phyloP scores from a whole-genome alignment of 371 early-diverging fungal genomes.

The Rhizomucor miehei region DNA sequence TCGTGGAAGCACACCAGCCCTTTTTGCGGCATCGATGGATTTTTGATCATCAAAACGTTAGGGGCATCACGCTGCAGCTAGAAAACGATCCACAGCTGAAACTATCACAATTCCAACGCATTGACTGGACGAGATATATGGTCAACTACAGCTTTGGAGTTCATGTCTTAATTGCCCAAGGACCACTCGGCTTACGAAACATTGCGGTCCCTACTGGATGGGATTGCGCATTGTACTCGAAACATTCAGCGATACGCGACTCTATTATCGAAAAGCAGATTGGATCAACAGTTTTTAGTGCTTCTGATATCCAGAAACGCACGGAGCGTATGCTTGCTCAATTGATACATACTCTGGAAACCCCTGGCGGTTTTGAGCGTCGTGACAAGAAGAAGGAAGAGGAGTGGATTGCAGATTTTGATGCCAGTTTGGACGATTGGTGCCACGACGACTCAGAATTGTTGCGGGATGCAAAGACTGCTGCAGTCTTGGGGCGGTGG shows the following conservation, averaged over 20 bases:
- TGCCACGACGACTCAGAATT: conserved; percentile 48
- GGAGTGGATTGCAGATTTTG: conserved; percentile 50
- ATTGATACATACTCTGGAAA: conserved; percentile 34
- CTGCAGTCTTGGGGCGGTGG: conserved; percentile 40
- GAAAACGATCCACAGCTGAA: conserved; percentile 22
- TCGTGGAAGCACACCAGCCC: conserved; percentile 33
- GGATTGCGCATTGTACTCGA: conserved; percentile 43
- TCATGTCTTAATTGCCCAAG: conserved; percentile 36
- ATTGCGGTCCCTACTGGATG: conserved; percentile 35
- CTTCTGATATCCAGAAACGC: conserved; percentile 44
- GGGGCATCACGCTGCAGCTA: conserved; percentile 17
- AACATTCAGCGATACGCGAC: conserved; percentile 20
- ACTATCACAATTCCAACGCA: conserved; percentile 11
- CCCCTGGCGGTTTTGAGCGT: conserved; percentile 22
- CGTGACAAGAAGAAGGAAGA: conserved; percentile 37
- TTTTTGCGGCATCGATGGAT: conserved; percentile 37
- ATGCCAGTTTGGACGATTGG: conserved; percentile 53
- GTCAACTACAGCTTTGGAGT: conserved; percentile 41
- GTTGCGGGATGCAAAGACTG: conserved; percentile 28
- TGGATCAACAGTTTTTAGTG: conserved; percentile 41
- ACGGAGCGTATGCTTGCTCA: conserved; percentile 41
- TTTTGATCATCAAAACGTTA: conserved; percentile 37
- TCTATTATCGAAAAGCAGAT: conserved; percentile 41
- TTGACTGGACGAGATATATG: conserved; percentile 43
- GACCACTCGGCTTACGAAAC: conserved; percentile 26